phyloP scores from a whole-genome alignment of 2,329 filamentous ascomycete species.

The Alternaria sp. region DNA sequence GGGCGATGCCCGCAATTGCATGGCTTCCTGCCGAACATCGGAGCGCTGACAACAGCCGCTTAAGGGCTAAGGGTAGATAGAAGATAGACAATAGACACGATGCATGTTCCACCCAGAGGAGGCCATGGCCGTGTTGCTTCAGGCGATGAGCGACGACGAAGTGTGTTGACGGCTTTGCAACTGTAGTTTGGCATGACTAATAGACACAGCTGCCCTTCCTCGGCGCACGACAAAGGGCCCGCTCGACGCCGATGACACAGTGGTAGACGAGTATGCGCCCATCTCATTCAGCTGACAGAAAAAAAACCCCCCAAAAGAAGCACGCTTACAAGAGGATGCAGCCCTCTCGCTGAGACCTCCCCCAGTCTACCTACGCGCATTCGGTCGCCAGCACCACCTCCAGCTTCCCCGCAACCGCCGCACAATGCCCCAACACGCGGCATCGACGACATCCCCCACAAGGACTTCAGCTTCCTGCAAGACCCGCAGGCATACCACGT shows the following conservation, averaged over 20 bases:
- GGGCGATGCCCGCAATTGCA: constrained; percentile 20
- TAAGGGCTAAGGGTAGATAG: background rate
- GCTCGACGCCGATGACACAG: constrained; percentile 66
- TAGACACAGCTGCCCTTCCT: constrained; percentile 62
- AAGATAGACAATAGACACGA: constrained; percentile 8
- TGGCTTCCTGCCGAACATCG: constrained; percentile 21
- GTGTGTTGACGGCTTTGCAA: constrained; percentile 19
- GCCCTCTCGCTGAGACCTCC: constrained; percentile 34
- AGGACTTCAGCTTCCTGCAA: constrained; percentile 70
- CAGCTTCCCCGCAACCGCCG: constrained; percentile 30
- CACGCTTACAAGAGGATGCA: constrained; percentile 26
- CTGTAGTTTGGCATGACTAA: constrained; percentile 10
- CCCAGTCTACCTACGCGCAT: constrained; percentile 30
- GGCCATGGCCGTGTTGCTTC: constrained; percentile 44
- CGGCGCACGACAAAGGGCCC: constrained; percentile 79
- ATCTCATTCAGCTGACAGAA: constrained; percentile 21
- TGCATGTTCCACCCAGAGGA: constrained; percentile 24
- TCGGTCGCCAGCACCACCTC: constrained; percentile 32
- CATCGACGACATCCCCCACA: constrained; percentile 56
- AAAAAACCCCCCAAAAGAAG: too few relatives aligned
- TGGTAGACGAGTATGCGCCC: constrained; percentile 68
- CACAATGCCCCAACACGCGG: constrained; percentile 31
- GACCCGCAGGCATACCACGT: constrained; percentile 66
- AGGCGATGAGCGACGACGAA: constrained; percentile 45
- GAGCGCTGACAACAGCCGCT: constrained; percentile 17